These are phyloP conservation scores for Blastocystis sp. DNA, from an alignment of 352 stramenopile species.

Conservation along the genomic window DNA sequence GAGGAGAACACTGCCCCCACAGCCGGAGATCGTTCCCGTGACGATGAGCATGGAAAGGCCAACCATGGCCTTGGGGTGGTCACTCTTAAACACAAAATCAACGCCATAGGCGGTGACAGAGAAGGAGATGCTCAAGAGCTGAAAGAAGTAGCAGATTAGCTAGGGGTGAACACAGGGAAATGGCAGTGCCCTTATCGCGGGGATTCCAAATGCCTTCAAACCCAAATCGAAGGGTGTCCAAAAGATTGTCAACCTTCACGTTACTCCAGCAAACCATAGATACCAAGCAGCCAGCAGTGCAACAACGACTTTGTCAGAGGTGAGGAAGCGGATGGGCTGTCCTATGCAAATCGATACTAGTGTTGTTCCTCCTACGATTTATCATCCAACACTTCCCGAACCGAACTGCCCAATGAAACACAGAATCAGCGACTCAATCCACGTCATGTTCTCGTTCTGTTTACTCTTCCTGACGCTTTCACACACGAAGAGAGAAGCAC, in stretches of 20 bases:
- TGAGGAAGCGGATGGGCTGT: background rate
- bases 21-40: slow-evolving; percentile 20
- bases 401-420: slow-evolving; percentile 43
- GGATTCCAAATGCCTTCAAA: background rate
- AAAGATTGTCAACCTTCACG: slow-evolving; percentile 4
- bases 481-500: slow-evolving; percentile 24
- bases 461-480: slow-evolving; percentile 24
- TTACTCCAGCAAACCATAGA: background rate
- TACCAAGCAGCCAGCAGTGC: slow-evolving; percentile 24
- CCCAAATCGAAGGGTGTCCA: slow-evolving; percentile 18
- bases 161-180: background rate
- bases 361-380: slow-evolving; percentile 14
- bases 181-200: background rate
- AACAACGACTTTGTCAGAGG: background rate
- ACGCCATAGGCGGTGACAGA: background rate
- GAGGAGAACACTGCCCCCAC: slow-evolving; percentile 21
- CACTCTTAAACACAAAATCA: slow-evolving; percentile 6
- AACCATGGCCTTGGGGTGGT: background rate
- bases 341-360: background rate
- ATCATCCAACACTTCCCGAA: background rate
- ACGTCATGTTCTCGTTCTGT: slow-evolving; percentile 20
- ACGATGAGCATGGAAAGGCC: slow-evolving; percentile 1
- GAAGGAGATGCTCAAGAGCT: background rate
- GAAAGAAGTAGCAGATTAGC: slow-evolving; percentile 9
- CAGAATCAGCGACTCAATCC: slow-evolving; percentile 33